Evolutionary conservation across 495 filamentous ascomycete genomes (phyloP).

Genomic region (Podospora tetraspora): DNA sequence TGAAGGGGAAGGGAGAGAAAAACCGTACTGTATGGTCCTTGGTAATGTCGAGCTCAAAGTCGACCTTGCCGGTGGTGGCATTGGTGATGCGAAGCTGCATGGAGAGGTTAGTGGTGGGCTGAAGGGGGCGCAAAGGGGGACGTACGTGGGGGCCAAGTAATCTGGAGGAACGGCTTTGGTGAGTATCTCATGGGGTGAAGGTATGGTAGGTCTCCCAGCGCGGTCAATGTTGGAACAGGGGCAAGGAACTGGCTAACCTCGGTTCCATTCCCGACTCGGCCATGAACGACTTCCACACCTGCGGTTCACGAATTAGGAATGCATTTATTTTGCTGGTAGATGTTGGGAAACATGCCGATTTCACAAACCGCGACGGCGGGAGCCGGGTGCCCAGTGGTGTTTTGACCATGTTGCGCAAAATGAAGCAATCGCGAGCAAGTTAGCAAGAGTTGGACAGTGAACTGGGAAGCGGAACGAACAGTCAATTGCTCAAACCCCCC

Average conservation of each 20-base stretch:
- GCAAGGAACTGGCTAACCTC: conserved; percentile 52
- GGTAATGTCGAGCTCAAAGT: conserved; percentile 79
- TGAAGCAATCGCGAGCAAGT: background rate
- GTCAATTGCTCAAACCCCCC: conserved; percentile 2
- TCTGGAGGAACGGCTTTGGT: conserved; percentile 19
- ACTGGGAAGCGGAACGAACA: too few species aligned
- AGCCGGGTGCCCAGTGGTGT: conserved; percentile 25
- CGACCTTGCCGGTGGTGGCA: conserved; percentile 71
- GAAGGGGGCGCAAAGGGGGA: background rate
- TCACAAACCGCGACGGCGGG: conserved; percentile 36
- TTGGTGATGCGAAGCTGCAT: conserved; percentile 67
- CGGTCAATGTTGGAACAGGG: background rate
- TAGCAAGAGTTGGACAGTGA: background rate
- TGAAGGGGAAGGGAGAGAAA: too few species aligned
- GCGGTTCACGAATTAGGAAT: background rate
- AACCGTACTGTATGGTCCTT: conserved; percentile 80
- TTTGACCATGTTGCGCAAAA: background rate
- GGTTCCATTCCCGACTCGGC: conserved; percentile 80
- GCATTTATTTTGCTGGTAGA: background rate
- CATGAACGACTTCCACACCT: conserved; percentile 82
- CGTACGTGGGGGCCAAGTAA: conserved; percentile 42
- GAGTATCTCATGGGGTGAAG: background rate
- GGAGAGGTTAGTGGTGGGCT: background rate
- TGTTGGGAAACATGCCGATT: conserved; percentile 29
- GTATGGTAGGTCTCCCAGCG: background rate